phyloP scores from a whole-genome alignment of 2,329 filamentous ascomycete species.

The Zalaria obscura region DNA sequence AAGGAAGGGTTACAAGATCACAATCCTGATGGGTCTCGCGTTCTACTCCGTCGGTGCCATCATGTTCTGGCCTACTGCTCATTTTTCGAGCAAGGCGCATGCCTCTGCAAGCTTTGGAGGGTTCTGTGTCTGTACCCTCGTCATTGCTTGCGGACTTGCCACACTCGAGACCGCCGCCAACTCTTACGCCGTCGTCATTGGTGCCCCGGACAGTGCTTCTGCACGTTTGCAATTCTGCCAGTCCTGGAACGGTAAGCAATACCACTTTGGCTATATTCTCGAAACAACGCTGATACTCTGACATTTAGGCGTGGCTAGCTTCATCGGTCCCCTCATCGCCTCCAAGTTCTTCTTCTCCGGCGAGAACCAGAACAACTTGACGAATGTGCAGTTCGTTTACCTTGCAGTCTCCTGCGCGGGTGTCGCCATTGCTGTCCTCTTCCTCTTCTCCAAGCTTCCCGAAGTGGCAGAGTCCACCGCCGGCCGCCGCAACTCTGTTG shows the following conservation, averaged over 20 bases:
- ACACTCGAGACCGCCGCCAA: constrained; percentile 25
- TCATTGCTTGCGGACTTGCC: constrained; percentile 25
- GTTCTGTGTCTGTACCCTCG: constrained; percentile 22
- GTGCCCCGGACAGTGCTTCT: constrained; percentile 19
- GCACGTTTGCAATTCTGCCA: constrained; percentile 25
- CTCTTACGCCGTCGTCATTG: constrained; percentile 25
- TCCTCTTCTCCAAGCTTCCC: constrained; percentile 23
- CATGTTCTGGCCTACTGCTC: constrained; percentile 23
- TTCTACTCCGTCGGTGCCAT: constrained; percentile 24
- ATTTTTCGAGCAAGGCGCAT: constrained; percentile 16
- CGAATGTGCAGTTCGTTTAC: constrained; percentile 25
- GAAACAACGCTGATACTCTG: no score
- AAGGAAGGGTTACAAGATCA: constrained; percentile 29
- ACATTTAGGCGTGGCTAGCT: constrained; percentile 16
- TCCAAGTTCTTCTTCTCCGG: constrained; percentile 24
- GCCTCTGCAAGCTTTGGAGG: constrained; percentile 20
- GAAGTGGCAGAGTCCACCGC: constrained; percentile 16
- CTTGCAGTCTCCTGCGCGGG: constrained; percentile 23
- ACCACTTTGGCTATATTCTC: no score
- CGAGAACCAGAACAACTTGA: constrained; percentile 16
- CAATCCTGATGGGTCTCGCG: constrained; percentile 26
- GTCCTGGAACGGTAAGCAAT: constrained; percentile 17
- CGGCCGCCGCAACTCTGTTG: constrained; percentile 14
- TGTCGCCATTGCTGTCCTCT: constrained; percentile 18
- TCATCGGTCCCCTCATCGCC: constrained; percentile 24